phyloP scores from a whole-genome alignment of 2,329 filamentous ascomycete species.

The Hymenoscyphus albidus region DNA sequence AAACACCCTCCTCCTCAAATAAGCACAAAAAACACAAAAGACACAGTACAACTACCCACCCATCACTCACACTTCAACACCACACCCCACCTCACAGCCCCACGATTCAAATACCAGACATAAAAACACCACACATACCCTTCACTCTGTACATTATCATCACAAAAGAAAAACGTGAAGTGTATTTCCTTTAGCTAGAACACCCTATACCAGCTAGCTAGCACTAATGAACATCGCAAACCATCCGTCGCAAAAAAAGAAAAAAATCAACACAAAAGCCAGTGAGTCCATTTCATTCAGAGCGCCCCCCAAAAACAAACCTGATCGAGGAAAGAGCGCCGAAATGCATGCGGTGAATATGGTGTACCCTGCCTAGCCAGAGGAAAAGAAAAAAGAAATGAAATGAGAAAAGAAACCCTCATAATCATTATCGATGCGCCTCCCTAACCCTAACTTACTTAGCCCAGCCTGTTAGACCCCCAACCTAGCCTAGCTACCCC shows the following conservation, averaged over 20 bases:
- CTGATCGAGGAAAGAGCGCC: conserved; percentile 20
- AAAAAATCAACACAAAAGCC: conserved; percentile 7
- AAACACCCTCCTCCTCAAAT: too few relatives aligned
- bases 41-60: too few relatives aligned
- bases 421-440: conserved; percentile 13
- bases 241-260: conserved; percentile 12
- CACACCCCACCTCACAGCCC: too few relatives aligned
- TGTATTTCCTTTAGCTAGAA: conserved; percentile 11
- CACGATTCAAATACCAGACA: too few relatives aligned
- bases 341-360: conserved; percentile 22
- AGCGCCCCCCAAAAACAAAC: conserved; percentile 16
- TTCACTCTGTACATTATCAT: too few relatives aligned
- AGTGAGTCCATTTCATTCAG: neutral
- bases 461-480: neutral
- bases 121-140: too few relatives aligned
- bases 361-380: conserved; percentile 5
- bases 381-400: neutral
- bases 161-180: neutral
- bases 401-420: conserved; percentile 4
- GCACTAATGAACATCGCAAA: conserved; percentile 12
- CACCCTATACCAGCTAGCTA: too few relatives aligned
- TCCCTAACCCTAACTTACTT: conserved; percentile 4
- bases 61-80: too few relatives aligned
- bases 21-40: too few relatives aligned
- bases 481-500: neutral